phyloP scores from a whole-genome alignment of 2,329 filamentous ascomycete species.

The Penicillium sp. region DNA sequence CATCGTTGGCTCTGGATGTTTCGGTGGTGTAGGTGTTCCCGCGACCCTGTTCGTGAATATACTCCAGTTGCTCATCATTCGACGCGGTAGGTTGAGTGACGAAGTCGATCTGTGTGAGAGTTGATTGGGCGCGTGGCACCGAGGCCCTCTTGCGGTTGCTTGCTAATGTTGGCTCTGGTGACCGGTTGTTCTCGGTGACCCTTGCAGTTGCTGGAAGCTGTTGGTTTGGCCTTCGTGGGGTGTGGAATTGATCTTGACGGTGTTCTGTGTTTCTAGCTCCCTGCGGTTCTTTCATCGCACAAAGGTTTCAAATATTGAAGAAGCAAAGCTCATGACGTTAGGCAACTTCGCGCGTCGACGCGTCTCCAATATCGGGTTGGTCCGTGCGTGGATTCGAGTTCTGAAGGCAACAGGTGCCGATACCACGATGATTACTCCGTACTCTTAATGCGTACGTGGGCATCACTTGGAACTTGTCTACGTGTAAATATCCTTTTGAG shows the following conservation, averaged over 20 bases:
- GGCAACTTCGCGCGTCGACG: constrained; percentile 4
- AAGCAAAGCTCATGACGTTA: constrained; percentile 17
- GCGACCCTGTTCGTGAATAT: constrained; percentile 25
- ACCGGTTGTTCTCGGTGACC: constrained; percentile 15
- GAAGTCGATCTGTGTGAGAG: constrained; percentile 46
- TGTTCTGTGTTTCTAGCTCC: constrained; percentile 14
- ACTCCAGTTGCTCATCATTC: constrained; percentile 33
- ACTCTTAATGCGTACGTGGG: no score
- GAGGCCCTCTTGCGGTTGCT: constrained; percentile 22
- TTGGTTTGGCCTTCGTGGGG: constrained; percentile 21
- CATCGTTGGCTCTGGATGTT: constrained; percentile 28
- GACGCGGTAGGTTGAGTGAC: constrained; percentile 28
- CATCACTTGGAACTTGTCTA: no score
- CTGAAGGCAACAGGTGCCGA: no score
- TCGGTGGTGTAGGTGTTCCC: constrained; percentile 9
- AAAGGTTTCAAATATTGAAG: not conserved
- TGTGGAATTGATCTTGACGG: constrained; percentile 21
- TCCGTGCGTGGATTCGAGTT: constrained; percentile 7
- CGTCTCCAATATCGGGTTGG: constrained; percentile 10
- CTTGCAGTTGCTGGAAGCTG: constrained; percentile 12
- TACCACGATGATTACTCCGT: no score
- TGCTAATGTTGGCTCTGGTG: constrained; percentile 18
- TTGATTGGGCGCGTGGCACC: constrained; percentile 34
- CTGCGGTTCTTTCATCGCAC: constrained; percentile 32
- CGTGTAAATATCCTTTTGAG: not conserved